phyloP scores from a whole-genome alignment of 305 asterid species.

The Solanum hybrid region DNA sequence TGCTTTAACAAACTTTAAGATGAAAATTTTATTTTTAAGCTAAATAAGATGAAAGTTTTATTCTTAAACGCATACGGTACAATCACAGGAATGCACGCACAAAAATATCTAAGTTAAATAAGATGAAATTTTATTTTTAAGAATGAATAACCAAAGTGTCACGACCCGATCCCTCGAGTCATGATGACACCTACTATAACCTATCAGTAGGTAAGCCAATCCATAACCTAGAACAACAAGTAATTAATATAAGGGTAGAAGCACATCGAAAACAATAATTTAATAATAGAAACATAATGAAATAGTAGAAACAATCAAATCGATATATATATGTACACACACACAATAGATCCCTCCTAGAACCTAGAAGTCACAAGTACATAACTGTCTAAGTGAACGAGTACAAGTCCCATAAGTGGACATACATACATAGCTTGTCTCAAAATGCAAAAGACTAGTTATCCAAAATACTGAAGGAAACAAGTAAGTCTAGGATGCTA shows the following conservation, averaged over 20 bases:
- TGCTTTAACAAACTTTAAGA: background rate
- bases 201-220: background rate
- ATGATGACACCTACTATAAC: background rate
- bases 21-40: background rate
- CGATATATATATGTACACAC: no score
- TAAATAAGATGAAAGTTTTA: background rate
- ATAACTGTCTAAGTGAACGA: background rate
- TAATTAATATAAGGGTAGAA: background rate
- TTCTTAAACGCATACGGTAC: background rate
- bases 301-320: background rate
- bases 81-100: background rate
- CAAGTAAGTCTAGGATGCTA: background rate
- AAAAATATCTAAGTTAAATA: background rate
- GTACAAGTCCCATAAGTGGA: background rate
- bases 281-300: no score
- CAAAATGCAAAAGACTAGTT: background rate
- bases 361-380: background rate
- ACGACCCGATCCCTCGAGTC: background rate
- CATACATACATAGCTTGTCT: background rate
- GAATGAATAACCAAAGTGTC: background rate
- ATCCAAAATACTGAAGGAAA: background rate
- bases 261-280: background rate
- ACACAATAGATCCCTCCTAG: background rate
- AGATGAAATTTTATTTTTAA: background rate
- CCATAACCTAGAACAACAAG: background rate